Evolutionary conservation across 2,329 filamentous ascomycete species (phyloP).

Genomic region (Lachnellula arida): DNA sequence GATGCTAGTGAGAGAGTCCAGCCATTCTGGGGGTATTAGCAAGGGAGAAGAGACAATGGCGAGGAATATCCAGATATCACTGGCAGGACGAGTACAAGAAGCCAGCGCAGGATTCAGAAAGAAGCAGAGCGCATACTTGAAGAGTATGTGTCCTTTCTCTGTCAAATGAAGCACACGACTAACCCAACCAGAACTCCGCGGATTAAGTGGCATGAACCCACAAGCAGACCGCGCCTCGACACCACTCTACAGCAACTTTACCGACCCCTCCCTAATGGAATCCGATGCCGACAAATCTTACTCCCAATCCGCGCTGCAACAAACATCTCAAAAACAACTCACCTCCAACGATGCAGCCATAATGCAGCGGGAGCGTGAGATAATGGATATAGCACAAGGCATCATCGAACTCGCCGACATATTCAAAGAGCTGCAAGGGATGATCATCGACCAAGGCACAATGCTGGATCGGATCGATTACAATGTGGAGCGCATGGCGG

Average conservation of each 20-base stretch:
- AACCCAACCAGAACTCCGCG: slow-evolving; percentile 59
- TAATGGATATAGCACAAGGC: slow-evolving; percentile 95
- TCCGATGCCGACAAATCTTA: slow-evolving; percentile 91
- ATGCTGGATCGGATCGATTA: slow-evolving; percentile 95
- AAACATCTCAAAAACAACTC: slow-evolving; percentile 60
- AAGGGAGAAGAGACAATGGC: slow-evolving; percentile 93
- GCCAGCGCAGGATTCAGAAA: slow-evolving; percentile 90
- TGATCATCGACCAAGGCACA: slow-evolving; percentile 91
- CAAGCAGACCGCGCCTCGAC: slow-evolving; percentile 51
- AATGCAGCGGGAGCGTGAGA: slow-evolving; percentile 88
- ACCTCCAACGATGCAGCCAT: slow-evolving; percentile 80
- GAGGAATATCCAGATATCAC: slow-evolving; percentile 87
- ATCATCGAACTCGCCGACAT: slow-evolving; percentile 97
- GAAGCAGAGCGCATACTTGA: slow-evolving; percentile 94
- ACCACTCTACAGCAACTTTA: slow-evolving; percentile 53
- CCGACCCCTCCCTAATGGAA: slow-evolving; percentile 84
- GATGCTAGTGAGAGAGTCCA: slow-evolving; percentile 76
- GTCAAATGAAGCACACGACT: slow-evolving; percentile 3
- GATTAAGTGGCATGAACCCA: slow-evolving; percentile 58
- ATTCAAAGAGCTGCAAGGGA: slow-evolving; percentile 90
- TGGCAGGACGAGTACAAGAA: slow-evolving; percentile 85
- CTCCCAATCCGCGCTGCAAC: slow-evolving; percentile 82
- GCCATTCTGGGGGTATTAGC: slow-evolving; percentile 65
- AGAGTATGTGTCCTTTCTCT: slow-evolving; percentile 56
- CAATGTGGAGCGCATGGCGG: slow-evolving; percentile 94